Evolutionary conservation across 2,329 filamentous ascomycete genomes (phyloP).

Genomic region (Colletotrichum paranaense): DNA sequence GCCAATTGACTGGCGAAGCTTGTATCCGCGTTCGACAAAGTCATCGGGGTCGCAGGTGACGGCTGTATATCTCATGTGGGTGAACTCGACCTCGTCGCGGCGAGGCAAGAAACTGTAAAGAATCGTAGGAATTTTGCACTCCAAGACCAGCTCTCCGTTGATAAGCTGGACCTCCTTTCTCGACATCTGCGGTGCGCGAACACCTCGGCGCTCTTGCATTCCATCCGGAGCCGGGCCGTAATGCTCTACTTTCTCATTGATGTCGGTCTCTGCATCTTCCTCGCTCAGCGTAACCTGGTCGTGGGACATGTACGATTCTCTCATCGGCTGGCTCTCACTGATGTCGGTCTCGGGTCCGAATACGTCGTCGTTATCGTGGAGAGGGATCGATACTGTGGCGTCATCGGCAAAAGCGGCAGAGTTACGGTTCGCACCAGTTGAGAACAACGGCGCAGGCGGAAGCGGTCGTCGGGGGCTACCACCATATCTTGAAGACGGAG

Average conservation of each 20-base stretch:
- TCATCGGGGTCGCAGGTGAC: constrained; percentile 98
- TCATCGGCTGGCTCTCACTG: constrained; percentile 61
- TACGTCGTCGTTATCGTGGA: constrained; percentile 76
- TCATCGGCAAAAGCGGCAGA: constrained; percentile 72
- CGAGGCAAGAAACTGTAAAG: constrained; percentile 96
- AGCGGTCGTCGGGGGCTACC: constrained; percentile 88
- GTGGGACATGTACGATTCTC: constrained; percentile 66
- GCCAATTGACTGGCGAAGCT: constrained; percentile 90
- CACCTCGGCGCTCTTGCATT: constrained; percentile 87
- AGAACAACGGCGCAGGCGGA: constrained; percentile 89
- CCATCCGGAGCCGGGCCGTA: constrained; percentile 90
- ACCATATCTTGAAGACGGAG: constrained; percentile 88
- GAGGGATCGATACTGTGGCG: constrained; percentile 78
- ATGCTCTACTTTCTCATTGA: constrained; percentile 74
- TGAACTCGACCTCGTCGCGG: constrained; percentile 94
- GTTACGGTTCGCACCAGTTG: constrained; percentile 58
- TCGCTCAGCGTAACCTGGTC: constrained; percentile 68
- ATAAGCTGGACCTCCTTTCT: constrained; percentile 96
- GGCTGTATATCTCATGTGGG: constrained; percentile 98
- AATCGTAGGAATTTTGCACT: constrained; percentile 99
- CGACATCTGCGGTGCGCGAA: constrained; percentile 86
- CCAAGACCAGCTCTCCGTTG: constrained; percentile 96
- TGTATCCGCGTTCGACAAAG: constrained; percentile 89
- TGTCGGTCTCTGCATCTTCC: constrained; percentile 45
- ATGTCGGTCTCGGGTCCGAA: constrained; percentile 74